phyloP scores from a whole-genome alignment of 345 rosid species.

The Linum tenue region DNA sequence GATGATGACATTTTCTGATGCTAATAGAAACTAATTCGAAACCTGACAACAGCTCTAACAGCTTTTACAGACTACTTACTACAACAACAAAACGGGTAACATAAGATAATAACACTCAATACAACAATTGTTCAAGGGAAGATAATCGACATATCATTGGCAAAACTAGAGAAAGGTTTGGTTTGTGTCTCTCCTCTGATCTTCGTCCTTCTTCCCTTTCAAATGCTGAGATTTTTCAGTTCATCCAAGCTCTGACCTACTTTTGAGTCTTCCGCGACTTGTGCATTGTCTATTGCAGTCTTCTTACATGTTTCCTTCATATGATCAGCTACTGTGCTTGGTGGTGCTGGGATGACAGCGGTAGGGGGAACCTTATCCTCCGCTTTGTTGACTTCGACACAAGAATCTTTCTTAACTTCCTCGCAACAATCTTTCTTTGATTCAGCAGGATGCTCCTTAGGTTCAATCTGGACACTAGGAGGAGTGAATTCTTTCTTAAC shows the following conservation, averaged over 20 bases:
- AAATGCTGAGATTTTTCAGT: not conserved
- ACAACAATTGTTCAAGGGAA: not conserved
- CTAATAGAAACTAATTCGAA: no score
- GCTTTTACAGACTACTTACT: no score
- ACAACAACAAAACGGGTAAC: no score
- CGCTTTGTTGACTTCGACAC: constrained; percentile 10
- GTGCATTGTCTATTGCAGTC: constrained; percentile 5
- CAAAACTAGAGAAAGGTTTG: not conserved
- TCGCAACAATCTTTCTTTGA: constrained; percentile 3
- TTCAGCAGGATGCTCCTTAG: not conserved
- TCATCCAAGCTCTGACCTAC: not conserved
- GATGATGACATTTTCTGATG: no score
- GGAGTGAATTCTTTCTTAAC: constrained; percentile 27
- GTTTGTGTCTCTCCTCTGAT: not conserved
- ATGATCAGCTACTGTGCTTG: no score
- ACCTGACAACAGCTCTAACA: no score
- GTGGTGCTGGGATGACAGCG: constrained; percentile 9
- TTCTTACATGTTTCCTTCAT: constrained; percentile 20
- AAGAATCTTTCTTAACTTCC: constrained; percentile 1
- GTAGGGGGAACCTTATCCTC: constrained; percentile 4
- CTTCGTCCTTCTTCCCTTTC: not conserved
- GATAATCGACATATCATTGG: not conserved
- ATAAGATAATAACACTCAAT: no score
- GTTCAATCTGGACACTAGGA: not conserved
- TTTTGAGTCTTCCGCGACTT: not conserved